Conservation (phyloP, 306 rosid species). For the Alnus rubra region DNA sequence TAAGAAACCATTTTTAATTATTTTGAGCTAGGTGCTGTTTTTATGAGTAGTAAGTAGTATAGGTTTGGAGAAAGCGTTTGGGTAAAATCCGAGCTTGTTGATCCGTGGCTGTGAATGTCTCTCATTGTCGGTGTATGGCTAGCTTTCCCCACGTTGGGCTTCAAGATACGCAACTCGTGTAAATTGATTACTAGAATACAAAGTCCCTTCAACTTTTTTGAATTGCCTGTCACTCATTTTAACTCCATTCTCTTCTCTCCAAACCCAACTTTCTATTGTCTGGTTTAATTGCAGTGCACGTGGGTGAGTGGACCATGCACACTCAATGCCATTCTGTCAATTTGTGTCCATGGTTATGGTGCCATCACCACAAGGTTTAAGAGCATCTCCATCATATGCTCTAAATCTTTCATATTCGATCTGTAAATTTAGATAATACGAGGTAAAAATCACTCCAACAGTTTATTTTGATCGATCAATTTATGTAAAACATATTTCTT, state of each 20-base stretch:
- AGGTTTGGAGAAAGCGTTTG: too few species aligned
- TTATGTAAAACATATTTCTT: too few species aligned
- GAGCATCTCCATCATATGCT: too few species aligned
- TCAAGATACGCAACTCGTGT: neutral
- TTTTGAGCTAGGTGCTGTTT: too few species aligned
- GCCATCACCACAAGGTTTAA: neutral
- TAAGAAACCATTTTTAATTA: too few species aligned
- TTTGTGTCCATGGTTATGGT: neutral
- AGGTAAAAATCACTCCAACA: too few species aligned
- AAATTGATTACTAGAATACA: neutral
- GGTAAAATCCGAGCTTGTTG: too few species aligned
- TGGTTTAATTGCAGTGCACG: neutral
- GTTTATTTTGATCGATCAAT: too few species aligned
- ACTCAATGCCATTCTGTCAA: neutral
- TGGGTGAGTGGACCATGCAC: neutral
- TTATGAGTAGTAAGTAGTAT: too few species aligned
- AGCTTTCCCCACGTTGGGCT: neutral
- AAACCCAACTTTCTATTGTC: neutral
- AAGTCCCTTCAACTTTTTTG: neutral
- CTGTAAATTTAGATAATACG: too few species aligned
- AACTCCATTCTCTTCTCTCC: neutral
- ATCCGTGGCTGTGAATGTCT: too few species aligned
- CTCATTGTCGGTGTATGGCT: constrained; percentile 26
- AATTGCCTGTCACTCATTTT: neutral
- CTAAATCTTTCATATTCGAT: too few species aligned